Base-by-base conservation (phyloP, 2,329 filamentous ascomycete genomes). In the Apiospora hydei region DNA sequence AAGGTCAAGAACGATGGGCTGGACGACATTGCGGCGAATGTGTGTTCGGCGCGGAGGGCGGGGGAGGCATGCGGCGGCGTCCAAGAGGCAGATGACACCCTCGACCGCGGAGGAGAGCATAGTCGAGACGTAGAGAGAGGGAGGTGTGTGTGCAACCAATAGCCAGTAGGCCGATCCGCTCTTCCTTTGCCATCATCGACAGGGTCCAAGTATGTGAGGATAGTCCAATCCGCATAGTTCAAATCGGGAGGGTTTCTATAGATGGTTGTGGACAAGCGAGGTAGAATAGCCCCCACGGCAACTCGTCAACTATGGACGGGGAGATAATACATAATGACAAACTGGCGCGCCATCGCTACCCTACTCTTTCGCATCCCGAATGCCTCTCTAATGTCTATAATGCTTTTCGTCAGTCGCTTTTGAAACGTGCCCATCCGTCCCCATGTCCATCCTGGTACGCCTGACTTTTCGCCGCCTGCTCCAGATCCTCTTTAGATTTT, bases 401-500 rank as follows among this genome's bases (percentile, higher is more conserved):
- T 16, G 8, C 26, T 61, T 61, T 38, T 11, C 16, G 16, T 38
- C 21, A 21, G 46, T 34, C 34, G 26, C 53, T 57, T 34, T 61
- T 38, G 30, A 11, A 21, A 61, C 53, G 14, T 30, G 16, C 3
- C 30, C 6, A 18, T 10, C 10, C 13, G 21, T 34, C 13, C 13
- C 16, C 13, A 24, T n/a, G 13, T 53, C 13, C 26, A 13, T 53
- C 51, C 51, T 10, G 46, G 21, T 11, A n/a, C 46, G n/a, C 49
- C 49, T 4, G 5, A 51, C 7, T n/a, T 41, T 41, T 24, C 10
- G 11, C 34, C 4, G 3, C 18, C 11, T 13, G 18, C n/a, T 14
- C 57, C 4, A 14, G 4, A 24, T 13, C 14, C 4, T 43, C 10
- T 43, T 64, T 44, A 69, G 14, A 91, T 82, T 86, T 97, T 98